Conservation (phyloP, 257 asterid genomes). For the Fraxinus quadrangulata region DNA sequence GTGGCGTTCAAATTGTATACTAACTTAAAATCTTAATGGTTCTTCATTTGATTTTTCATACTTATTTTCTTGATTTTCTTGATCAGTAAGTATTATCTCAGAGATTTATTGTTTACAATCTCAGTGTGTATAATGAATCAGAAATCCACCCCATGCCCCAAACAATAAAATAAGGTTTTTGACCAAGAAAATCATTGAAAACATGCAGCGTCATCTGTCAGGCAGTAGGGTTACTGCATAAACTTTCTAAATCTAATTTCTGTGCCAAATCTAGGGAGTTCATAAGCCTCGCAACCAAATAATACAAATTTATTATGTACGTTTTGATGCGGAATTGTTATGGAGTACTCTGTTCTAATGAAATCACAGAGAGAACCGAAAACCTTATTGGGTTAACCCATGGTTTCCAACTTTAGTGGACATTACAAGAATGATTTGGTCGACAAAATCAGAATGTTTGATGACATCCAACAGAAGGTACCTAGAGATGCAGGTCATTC, state of each 20-base stretch:
- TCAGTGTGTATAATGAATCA: too few species aligned
- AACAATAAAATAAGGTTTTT: too few species aligned
- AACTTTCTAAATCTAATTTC: too few species aligned
- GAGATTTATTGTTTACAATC: too few species aligned
- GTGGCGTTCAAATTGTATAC: not conserved
- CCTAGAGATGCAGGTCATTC: not conserved
- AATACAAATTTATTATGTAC: too few species aligned
- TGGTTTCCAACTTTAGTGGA: not conserved
- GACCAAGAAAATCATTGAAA: too few species aligned
- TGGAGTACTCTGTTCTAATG: too few species aligned
- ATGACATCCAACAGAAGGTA: not conserved
- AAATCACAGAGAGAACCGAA: not conserved
- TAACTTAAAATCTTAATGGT: not conserved
- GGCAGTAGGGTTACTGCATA: too few species aligned
- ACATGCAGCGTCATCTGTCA: too few species aligned
- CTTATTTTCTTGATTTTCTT: not conserved
- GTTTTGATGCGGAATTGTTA: not conserved
- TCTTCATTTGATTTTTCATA: not conserved
- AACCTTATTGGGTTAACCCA: not conserved
- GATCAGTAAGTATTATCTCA: not conserved
- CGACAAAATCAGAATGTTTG: not conserved
- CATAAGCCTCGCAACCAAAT: too few species aligned
- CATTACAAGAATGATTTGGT: not conserved
- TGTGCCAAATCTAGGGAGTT: too few species aligned
- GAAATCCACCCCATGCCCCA: too few species aligned